Percentiles rank a stretch among this genome's conserved stretches.
phyloP scores from a whole-genome alignment of 129 eudicot genomes.

The Apium graveolens region DNA sequence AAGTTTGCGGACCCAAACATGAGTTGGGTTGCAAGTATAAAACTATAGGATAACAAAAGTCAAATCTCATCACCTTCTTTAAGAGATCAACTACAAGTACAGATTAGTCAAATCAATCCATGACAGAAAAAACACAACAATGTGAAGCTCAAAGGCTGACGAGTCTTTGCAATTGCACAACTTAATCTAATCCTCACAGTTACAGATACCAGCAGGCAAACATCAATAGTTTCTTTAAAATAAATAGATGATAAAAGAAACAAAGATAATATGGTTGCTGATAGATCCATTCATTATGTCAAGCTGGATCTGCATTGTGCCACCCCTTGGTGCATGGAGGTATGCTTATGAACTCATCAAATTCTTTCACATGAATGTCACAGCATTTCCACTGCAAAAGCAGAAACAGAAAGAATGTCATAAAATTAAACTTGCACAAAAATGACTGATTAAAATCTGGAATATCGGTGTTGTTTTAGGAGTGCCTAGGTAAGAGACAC shows the following conservation, averaged over 20 bases:
- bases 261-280: not conserved
- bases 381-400: constrained; percentile 95
- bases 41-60: not conserved
- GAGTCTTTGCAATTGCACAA: not conserved
- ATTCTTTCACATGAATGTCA: constrained; percentile 91
- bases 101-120: not conserved
- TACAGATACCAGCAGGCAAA: not conserved
- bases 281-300: constrained; percentile 17
- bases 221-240: not conserved
- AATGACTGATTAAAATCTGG: not conserved
- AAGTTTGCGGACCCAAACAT: not conserved
- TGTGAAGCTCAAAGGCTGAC: not conserved
- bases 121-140: not conserved
- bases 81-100: not conserved
- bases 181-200: not conserved
- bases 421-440: not conserved
- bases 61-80: not conserved
- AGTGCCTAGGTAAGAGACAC: no score
- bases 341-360: constrained; percentile 86
- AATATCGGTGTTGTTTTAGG: no score
- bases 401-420: not conserved
- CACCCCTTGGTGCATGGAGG: constrained; percentile 91
- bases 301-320: constrained; percentile 78
- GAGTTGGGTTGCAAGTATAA: not conserved
- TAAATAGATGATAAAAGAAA: not conserved